Conservation (phyloP, 179 eudicot genomes). For the Nepenthes alata region DNA sequence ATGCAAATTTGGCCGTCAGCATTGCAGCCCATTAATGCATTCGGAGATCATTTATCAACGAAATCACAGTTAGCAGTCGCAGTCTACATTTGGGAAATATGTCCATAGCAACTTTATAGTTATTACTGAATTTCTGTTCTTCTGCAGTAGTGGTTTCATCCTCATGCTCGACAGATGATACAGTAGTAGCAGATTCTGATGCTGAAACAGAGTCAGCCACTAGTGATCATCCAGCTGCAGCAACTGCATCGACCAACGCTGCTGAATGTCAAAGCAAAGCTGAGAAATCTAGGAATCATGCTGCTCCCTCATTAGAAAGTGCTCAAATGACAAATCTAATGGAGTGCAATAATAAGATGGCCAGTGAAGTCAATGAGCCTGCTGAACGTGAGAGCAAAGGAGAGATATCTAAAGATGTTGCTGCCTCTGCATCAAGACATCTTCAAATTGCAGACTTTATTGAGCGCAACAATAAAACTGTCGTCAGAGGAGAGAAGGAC, state of each 20-base stretch:
- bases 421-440: conserved; percentile 13
- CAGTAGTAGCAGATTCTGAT: conserved; percentile 94
- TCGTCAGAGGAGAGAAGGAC: conserved; percentile 18
- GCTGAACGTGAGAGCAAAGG: conserved; percentile 16
- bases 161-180: conserved; percentile 95
- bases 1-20: no score
- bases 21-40: no score
- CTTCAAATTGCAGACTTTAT: conserved; percentile 13
- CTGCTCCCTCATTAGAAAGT: conserved; percentile 10
- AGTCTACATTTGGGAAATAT: no score
- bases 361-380: conserved; percentile 15
- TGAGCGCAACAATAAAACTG: conserved; percentile 18
- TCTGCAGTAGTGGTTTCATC: conserved; percentile 72
- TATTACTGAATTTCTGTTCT: neutral
- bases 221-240: conserved; percentile 25
- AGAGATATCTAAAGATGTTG: conserved; percentile 9
- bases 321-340: conserved; percentile 2
- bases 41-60: no score
- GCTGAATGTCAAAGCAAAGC: conserved; percentile 9
- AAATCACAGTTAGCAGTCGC: no score
- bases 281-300: conserved; percentile 3
- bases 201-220: conserved; percentile 76
- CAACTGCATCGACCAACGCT: conserved; percentile 5
- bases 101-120: no score
- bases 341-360: conserved; percentile 3